Evolutionary conservation across 2,329 filamentous ascomycete species (phyloP), one percentile per base, ranked within the genome.

Genomic region (Setomelanomma holmii): DNA sequence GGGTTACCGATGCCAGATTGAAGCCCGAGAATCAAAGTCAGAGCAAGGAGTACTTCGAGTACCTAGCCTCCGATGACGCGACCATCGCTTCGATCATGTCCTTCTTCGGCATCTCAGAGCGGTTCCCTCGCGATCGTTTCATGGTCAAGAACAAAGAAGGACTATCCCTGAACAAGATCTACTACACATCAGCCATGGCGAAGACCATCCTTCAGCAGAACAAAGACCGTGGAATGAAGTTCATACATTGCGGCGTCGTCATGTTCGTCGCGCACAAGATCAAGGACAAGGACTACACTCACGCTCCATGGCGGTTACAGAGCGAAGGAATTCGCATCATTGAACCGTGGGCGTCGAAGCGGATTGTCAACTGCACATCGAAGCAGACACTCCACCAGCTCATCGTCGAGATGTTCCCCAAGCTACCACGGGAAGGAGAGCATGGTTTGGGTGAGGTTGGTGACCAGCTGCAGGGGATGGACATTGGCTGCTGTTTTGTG

Each of bases 381-480:
- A 90, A 78, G 30, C 84, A 89, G 61, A 98, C 93, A 0, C 83
- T 99, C 57, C 85, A 86, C 55, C 88, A 85, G 69, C 84, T 99
- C 19, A 84, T 99, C 41, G 88, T 93, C 46, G 93, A 99, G 78
- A 96, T 99, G 91, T 99, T 99, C 78, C 93, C 93, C 45, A 93
- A 91, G 72, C 87, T 98, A 54, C 82, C 86, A 56, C 86, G 88
- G 53, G 86, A 87, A 47, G 88, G 85, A 51, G 93, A 88, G 85
- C 83, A 86, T 72, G 82, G 86, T 42, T 85, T 97, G 30, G 89
- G 89, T 55, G 95, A 98, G 79, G 93, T 98, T 55, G 93, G 91
- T 54, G 89, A 93, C 76, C 84, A 88, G 45, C 89, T 96, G 1
- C 82, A 86, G 40, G 85, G 90, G 54, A 86, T 97, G 27, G 87